Base-by-base conservation (phyloP, 352 stramenopile species). In the Phytophthora capsici region DNA sequence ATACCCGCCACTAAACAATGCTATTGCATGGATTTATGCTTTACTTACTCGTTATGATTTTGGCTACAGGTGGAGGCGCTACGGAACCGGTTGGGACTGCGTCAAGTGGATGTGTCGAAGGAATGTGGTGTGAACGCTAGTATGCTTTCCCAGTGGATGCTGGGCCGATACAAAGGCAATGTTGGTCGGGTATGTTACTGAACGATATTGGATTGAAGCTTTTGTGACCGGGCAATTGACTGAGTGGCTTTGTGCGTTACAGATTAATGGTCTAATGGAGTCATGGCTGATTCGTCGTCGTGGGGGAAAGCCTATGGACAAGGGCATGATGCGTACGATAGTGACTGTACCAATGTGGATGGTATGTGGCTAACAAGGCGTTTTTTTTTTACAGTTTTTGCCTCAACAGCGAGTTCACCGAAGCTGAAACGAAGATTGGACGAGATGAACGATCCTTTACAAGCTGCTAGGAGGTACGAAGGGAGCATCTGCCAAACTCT, bases 91-190 rank as follows among this genome's bases (percentile, higher is more conserved):
- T 59, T 92, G 14, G 84, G 86, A 5, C 66, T 94, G 57, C 83
- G 86, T 4, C 86, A 94, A 72, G 80, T 94, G 22, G 86, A 94
- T 45, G 86, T 94, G 48, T 92, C 83, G 26, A 94, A 94, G 68
- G 86, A 94, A 63, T 94, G 86, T 32, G 86, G 86, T 41, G 86
- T 94, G 49, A 94, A 94, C 57, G 86, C 86, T 34, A 91, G 80
- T 61, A 94, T 94, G 86, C 76, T 94, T 41, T 94, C 86, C 37
- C 86, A 94, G 68, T 94, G 86, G 86, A 94, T 94, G 86, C 73
- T 94, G 41, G 86, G 86, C 8, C 73, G 86, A 23, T 94, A 94
- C 80, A 94, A 94, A 50, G 86, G 86, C 59, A 94, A 94, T 49
- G 80, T 94, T 45, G 84, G 78, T 0, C 75, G 86, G 56, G 84